Base-by-base conservation (phyloP, 805 yeast species). In the Kodamaea kaohsiungensis region DNA sequence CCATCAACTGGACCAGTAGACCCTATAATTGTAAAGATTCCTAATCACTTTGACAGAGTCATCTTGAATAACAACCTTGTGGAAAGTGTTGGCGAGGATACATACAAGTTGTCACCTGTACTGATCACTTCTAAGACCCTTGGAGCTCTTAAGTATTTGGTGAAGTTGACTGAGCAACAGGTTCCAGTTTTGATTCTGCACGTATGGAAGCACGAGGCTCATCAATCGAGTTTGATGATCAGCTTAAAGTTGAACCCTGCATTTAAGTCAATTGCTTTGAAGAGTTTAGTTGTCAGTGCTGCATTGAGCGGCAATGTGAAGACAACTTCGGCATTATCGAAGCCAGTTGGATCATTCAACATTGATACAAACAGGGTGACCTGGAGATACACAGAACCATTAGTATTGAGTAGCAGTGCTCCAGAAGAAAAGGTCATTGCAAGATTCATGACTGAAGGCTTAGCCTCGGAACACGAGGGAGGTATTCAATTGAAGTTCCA, bases 301-400 rank as follows among this genome's bases (percentile, higher is more conserved):
- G 79, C 88, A 2, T 75, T 87, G 51, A 67, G 65, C 45, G 74
- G 78, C 15, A 88, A 86, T 38, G 86, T 88, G 9, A 79, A 83
- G 15, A 80, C 87, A 2, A 73, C 85, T 1, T 78, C 86, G 17
- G 98, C 97, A 0, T 85, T 91, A 57, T 88, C 96, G 2, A 90
- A 89, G 67, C 99, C 99, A 4, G 86, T 88, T 53, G 98, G 98
- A 54, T 83, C 96, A 0, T 93, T 91, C 77, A 90, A 87, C 70
- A 87, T 84, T 64, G 98, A 91, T 51, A 86, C 84, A 65, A 87
- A 84, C 61, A 83, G 98, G 70, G 86, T 95, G 54, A 87, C 95
- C 0, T 92, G 98, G 97, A 83, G 88, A 66, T 84, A 85, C 61
- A 57, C 61, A 27, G 58, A 70, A 8, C 78, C 83, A 2, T 58